These are phyloP conservation scores for Angomonas deanei DNA, from an alignment of 208 protist species.

Conservation along the genomic window DNA sequence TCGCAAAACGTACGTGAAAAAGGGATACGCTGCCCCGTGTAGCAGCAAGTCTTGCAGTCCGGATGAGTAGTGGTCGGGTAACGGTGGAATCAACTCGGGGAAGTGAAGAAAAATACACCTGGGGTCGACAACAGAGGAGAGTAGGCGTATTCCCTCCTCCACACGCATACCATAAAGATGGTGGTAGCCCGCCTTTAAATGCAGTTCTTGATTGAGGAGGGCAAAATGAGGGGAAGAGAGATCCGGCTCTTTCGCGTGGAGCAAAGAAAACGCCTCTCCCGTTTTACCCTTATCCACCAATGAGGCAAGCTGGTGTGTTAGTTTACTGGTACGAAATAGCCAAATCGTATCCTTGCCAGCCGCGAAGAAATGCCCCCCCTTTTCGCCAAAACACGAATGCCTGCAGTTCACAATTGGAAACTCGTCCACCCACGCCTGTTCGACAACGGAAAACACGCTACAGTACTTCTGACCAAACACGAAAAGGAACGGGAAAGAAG, in stretches of 20 bases:
- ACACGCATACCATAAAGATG: constrained; percentile 41
- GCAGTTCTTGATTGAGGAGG: constrained; percentile 50
- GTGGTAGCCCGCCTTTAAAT: constrained; percentile 64
- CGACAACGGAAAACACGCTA: neutral
- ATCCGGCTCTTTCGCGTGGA: constrained; percentile 29
- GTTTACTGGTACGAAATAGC: constrained; percentile 42
- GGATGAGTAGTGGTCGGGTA: constrained; percentile 1
- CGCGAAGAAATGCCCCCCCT: too few relatives aligned
- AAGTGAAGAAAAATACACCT: constrained; percentile 58
- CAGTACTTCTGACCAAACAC: neutral
- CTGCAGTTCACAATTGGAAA: too few relatives aligned
- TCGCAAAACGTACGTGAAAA: too few relatives aligned
- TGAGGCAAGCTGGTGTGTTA: constrained; percentile 55
- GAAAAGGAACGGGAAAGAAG: neutral
- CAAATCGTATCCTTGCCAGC: constrained; percentile 52
- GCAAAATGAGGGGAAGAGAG: neutral
- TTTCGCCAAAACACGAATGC: too few relatives aligned
- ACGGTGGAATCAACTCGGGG: constrained; percentile 51
- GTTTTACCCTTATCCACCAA: constrained; percentile 40
- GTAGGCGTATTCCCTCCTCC: constrained; percentile 39
- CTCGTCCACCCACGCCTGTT: neutral
- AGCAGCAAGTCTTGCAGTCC: neutral
- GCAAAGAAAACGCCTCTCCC: constrained; percentile 63
- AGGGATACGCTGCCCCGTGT: too few relatives aligned
- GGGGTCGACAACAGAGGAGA: constrained; percentile 57